Evolutionary conservation across 2,329 filamentous ascomycete genomes (phyloP), one percentile per base, ranked within the genome.

Genomic region (Septoria linicola): DNA sequence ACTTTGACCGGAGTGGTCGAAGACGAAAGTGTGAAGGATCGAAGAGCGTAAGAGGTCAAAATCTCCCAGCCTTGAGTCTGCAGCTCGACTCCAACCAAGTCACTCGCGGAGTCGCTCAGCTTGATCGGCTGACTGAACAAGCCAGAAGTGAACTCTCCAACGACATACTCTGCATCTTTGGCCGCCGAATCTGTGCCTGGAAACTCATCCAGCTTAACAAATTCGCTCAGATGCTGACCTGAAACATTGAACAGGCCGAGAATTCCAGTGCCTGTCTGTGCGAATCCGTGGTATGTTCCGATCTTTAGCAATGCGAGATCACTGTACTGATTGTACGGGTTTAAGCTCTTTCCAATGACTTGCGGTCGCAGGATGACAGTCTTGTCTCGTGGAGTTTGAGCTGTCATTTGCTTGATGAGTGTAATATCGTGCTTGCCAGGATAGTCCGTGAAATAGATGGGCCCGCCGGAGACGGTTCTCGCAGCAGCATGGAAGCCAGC

Each of bases 391-490:
- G 83, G 76, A 0, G 88, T 93, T 8, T 78, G 74, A 0, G 87
- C 91, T 0, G 87, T 90, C 79, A 97, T 91, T 67, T 95, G 85
- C 21, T 77, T 71, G 54, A 99, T 87, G 13, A 99, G 70, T 4
- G 78, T 71, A 23, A 90, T 64, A 63, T 96, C 80, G 68, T 97
- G 89, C 53, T 88, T 73, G 0, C 89, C 91, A 0, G 92, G 92
- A 0, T 83, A 80, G 69, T 99, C 93, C 0, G 92, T 97, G 67
- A 99, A 91, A 63, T 95, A 96, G 34, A 99, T 86, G 0, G 92
- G 93, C 0, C 93, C 93, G 7, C 93, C 93, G 41, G 86, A 91
- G 8, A 99, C 77, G 68, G 89, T 95, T 40, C 93, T 81, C 1
- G 90, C 91, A 1, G 93, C 92, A 3, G 89, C 93, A 62, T 99